Evolutionary conservation across 2,329 filamentous ascomycete species (phyloP), one percentile per base, ranked within the genome.

Genomic region (Akanthomyces dipterigenus): DNA sequence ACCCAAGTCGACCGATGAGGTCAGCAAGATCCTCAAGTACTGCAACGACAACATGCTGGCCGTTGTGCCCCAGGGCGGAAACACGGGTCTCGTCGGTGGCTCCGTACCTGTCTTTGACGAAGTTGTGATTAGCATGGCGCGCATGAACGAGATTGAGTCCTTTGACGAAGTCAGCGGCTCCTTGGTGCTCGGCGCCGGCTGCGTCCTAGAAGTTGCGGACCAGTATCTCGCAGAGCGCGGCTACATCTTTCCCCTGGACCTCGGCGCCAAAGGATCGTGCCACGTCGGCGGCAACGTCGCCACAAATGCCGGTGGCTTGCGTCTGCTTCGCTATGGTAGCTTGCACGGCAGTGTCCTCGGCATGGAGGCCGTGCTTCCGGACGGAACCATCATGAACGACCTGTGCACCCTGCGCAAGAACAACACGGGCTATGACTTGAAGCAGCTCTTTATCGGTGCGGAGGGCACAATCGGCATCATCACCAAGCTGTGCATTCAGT

Each of bases 21-120:
- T 98, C 68, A 96, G 91, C 83, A 84, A 89, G 76, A 88, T 98
- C 63, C 76, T 99, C 68, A 88, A 89, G 74, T 97, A 98, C 81
- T 99, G 95, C 83, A 98, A 98, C 75, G 88, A 96, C 68, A 88
- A 93, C 69, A 86, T 87, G 77, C 83, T 99, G 65, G 95, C 95
- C 24, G 93, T 99, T 3, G 95, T 98, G 48, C 95, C 95, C 0
- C 95, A 99, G 76, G 96, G 96, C 66, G 95, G 95, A 61, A 99
- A 99, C 75, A 96, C 95, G 3, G 96, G 95, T 7, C 82, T 99
- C 38, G 95, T 99, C 2, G 96, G 95, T 62, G 95, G 95, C 54
- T 96, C 91, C 0, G 90, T 99, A 31, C 95, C 96, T 1, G 92
- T 99, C 22, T 99, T 98, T 72, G 96, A 99, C 73, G 96, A 99